Conservation (phyloP, 345 rosid species). For the Populus davidiana region DNA sequence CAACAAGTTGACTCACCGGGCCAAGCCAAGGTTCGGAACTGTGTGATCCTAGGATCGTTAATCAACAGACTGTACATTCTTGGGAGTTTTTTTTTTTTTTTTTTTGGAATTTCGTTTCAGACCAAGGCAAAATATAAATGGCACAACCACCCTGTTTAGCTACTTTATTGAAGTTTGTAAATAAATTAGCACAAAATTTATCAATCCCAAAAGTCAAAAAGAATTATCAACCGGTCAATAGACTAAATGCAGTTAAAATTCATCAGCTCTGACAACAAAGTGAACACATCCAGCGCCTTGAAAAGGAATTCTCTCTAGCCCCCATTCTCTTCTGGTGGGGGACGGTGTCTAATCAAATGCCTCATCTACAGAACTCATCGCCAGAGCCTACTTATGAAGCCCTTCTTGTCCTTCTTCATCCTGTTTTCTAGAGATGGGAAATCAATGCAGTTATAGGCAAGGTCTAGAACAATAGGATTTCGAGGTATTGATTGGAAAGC, state of each 20-base stretch:
- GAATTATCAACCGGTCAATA: background rate
- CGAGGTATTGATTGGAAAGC: slow-evolving; percentile 63
- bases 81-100: too few relatives aligned
- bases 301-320: background rate
- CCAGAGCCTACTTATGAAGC: slow-evolving; percentile 74
- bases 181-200: background rate
- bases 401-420: slow-evolving; percentile 75
- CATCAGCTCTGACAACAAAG: slow-evolving; percentile 6
- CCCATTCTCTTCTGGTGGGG: background rate
- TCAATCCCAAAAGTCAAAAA: slow-evolving; percentile 4
- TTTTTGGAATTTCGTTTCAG: background rate
- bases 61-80: too few relatives aligned
- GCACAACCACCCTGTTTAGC: background rate
- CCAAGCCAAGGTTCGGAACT: too few relatives aligned
- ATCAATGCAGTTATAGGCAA: slow-evolving; percentile 58
- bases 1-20: too few relatives aligned
- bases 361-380: slow-evolving; percentile 30
- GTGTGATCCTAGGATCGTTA: too few relatives aligned
- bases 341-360: background rate
- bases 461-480: slow-evolving; percentile 83
- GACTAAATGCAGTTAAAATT: background rate
- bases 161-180: background rate
- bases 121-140: background rate
- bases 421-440: slow-evolving; percentile 84
- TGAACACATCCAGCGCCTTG: background rate